phyloP scores from a whole-genome alignment of 495 filamentous ascomycete genomes.

The Delitschia confertaspora region DNA sequence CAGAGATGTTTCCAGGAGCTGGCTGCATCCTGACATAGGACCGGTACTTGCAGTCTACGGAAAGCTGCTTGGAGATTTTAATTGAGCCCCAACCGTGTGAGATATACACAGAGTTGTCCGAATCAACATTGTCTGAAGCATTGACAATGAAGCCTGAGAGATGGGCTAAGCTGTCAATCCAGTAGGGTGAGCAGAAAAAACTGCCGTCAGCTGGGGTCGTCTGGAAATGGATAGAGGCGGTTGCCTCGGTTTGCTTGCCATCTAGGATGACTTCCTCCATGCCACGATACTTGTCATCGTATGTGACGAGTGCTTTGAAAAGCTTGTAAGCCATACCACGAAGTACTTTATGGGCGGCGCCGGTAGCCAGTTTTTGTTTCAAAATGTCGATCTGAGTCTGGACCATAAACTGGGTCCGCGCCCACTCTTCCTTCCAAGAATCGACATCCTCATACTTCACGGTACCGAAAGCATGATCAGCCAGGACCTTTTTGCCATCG shows the following conservation, averaged over 20 bases:
- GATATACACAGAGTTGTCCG: slow-evolving; percentile 41
- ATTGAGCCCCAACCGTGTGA: slow-evolving; percentile 39
- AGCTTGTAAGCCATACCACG: slow-evolving; percentile 43
- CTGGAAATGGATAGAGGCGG: slow-evolving; percentile 37
- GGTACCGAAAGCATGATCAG: slow-evolving; percentile 34
- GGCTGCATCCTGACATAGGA: slow-evolving; percentile 41
- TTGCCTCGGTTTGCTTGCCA: slow-evolving; percentile 38
- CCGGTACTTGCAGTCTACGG: slow-evolving; percentile 34
- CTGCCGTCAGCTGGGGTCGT: slow-evolving; percentile 37
- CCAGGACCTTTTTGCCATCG: slow-evolving; percentile 32
- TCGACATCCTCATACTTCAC: slow-evolving; percentile 37
- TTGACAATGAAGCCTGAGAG: slow-evolving; percentile 49
- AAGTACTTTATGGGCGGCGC: slow-evolving; percentile 39
- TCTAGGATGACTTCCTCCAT: slow-evolving; percentile 42
- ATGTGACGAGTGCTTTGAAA: slow-evolving; percentile 39
- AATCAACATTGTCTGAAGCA: slow-evolving; percentile 40
- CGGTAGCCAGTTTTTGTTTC: slow-evolving; percentile 34
- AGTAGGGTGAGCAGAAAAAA: slow-evolving; percentile 39
- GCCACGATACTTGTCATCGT: slow-evolving; percentile 35
- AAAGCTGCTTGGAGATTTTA: slow-evolving; percentile 33
- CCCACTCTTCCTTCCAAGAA: slow-evolving; percentile 36
- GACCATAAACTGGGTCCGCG: slow-evolving; percentile 37
- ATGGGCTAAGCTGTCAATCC: slow-evolving; percentile 44
- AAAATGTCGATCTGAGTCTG: slow-evolving; percentile 39
- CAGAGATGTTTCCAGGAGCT: slow-evolving; percentile 35